Base-by-base conservation (phyloP, 2,329 filamentous ascomycete species). In the Penicillium paneum region DNA sequence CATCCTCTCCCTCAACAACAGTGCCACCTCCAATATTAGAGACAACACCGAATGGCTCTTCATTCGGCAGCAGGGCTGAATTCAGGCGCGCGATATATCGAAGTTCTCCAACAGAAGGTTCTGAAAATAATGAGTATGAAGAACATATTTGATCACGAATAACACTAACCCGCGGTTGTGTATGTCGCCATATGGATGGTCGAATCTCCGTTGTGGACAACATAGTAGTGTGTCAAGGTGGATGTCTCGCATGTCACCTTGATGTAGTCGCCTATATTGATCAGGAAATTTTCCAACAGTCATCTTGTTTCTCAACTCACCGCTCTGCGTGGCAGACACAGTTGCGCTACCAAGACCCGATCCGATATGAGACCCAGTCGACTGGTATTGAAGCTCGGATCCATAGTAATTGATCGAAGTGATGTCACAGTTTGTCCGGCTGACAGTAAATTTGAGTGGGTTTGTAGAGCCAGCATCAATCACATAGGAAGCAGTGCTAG, bases 171-270 rank as follows among this genome's bases (percentile, higher is more conserved):
- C 6, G 64, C 79, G 0, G 79, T 84, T 53, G 81, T 87, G 64
- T 87, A 77, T 2, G 85, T 88, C 6, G 81, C 83, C 76, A 85
- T 79, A 65, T 81, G 83, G 55, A 88, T 78, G 28, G 77, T 81
- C 54, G 80, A 77, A 49, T 85, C 81, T n/a, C 84, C 84, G 49
- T 81, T 78, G 55, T 78, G 79, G 12, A 84, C 80, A 5, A 87
- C 80, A 60, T 83, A 79, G 71, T 87, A 88, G 35, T 88, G 85
- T 0, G 81, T 87, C 54, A 87, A 71, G n/a, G 79, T 84, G 41
- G 73, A 76, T 0, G 83, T 83, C 8, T 75, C 78, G 64, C 83
- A 86, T 13, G 82, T 85, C 35, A 87, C 78, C 68, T 85, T 86
- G 62, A 85, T 79, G 64, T 83, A 84, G 57, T 74, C 67, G 17